Percentiles rank a stretch among this genome's conserved stretches.
These are phyloP conservation scores for Xanthoceras sorbifolium DNA, from an alignment of 345 rosid species.

Conservation along the genomic window DNA sequence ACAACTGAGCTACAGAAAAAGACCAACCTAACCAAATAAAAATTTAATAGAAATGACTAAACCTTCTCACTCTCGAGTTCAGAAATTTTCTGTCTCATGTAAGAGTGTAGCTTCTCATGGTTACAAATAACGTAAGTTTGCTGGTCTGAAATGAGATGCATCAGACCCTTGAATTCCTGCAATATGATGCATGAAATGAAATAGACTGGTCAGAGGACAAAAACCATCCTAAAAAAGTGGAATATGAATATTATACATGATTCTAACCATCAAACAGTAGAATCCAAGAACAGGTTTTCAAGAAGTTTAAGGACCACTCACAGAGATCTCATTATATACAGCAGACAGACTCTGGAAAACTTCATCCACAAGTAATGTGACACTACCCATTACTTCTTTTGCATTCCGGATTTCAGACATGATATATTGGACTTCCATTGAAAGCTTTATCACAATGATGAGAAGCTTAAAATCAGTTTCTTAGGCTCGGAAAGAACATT, in stretches of 20 bases:
- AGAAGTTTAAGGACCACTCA: constrained; percentile 42
- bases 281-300: neutral
- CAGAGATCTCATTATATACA: constrained; percentile 44
- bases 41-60: neutral
- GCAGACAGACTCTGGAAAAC: constrained; percentile 56
- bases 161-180: constrained; percentile 66
- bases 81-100: constrained; percentile 47
- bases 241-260: neutral
- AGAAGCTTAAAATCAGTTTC: constrained; percentile 25
- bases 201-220: neutral
- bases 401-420: constrained; percentile 49
- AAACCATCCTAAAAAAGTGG: neutral
- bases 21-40: neutral
- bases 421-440: constrained; percentile 58
- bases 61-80: constrained; percentile 76
- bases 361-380: constrained; percentile 56
- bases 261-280: neutral
- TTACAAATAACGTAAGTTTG: constrained; percentile 45
- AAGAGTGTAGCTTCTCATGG: constrained; percentile 40
- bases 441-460: constrained; percentile 37
- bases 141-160: constrained; percentile 46
- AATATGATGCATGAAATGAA: constrained; percentile 17
- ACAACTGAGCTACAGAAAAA: neutral
- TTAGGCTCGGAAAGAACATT: neutral
- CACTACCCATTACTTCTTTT: constrained; percentile 45